Base-by-base conservation (phyloP, 2,329 filamentous ascomycete genomes). In the Aphanocladium album region DNA sequence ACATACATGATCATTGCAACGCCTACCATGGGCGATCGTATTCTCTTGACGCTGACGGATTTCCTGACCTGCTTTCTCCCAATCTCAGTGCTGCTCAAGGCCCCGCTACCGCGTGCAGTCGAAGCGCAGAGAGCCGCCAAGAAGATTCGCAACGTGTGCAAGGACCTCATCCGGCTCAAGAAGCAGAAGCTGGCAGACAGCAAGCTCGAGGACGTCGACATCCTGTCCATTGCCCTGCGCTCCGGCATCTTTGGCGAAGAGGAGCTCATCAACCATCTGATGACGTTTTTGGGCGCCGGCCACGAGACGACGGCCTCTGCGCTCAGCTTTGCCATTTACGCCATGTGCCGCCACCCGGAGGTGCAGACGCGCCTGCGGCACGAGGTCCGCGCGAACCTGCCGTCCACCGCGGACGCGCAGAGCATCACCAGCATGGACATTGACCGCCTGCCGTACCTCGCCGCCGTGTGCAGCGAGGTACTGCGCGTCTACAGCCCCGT, bases 271-370 rank as follows among this genome's bases (percentile, higher is more conserved):
- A 85, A 90, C 67, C 89, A 88, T 23, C 79, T 91, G 51, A 83
- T 85, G 64, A 82, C 85, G 0, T 95, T 96, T 76, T 83, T 96
- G 4, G 89, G 88, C 1, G 91, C 91, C 0, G 88, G 88, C 25
- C 90, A 93, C 72, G 89, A 93, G 71, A 80, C 84, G 2, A 53
- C 47, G n/a, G 57, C 57, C 23, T 52, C 47, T 11, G 47, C 57
- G 37, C 47, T 59, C 19, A 52, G n/a, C 17, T 35, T 51, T 21
- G 85, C 90, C 1, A 83, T 87, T 1, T 82, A 89, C 21, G 80
- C 23, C 25, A 77, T 89, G 58, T 86, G 86, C n/a, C 39, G 39
- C 70, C 74, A 91, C 67, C 86, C 84, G 0, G 79, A 85, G 1
- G 77, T 89, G 2, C 89, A 95, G 74, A 73, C 73, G 23, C 80